Base-by-base conservation (phyloP, 2,329 filamentous ascomycete species). In the Cordyceps javanica region DNA sequence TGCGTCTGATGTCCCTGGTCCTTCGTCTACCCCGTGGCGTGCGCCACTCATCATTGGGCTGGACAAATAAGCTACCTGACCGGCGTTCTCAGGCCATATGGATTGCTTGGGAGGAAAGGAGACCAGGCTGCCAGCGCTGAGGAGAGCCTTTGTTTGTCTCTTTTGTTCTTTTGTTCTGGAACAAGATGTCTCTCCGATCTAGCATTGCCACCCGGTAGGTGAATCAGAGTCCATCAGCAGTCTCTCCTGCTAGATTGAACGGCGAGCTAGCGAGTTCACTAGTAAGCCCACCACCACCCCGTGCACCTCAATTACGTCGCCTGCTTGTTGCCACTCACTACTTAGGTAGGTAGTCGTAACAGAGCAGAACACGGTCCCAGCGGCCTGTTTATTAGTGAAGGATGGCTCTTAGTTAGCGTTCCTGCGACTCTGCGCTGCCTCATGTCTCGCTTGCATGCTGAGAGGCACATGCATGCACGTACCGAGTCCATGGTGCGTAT, bases 11-110 rank as follows among this genome's bases (percentile, higher is more conserved):
- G 30, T 38, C 41, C 23, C 28, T 44, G n/a, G n/a, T 23, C 14
- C 19, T 21, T 10, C 14, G 19, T 21, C 23, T 46, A n/a, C n/a
- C 41, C 42, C 42, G 52, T 55, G 41, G 52, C 52, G 30, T 46
- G 23, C 41, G 52, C 52, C 52, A 55, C 52, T 46, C 51, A 54
- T 46, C 41, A 26, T 5, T 36, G 32, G 38, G 32, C 32, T 36
- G 52, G 41, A 44, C 52, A 42, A 53, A 42, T 42, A 42, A 41
- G 45, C 45, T 42, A 9, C n/a, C 11, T n/a, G 21, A 23, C n/a
- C 25, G 9, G 42, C 21, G 39, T 19, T 21, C n/a, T 41, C 19
- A 19, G 19, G 39, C n/a, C n/a, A n/a, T n/a, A n/a, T n/a, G n/a
- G n/a, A n/a, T n/a, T n/a, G n/a, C 41, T 26, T 23, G 41, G 23